Evolutionary conservation across 2,329 filamentous ascomycete species (phyloP).

Genomic region (Nemania diffusa): DNA sequence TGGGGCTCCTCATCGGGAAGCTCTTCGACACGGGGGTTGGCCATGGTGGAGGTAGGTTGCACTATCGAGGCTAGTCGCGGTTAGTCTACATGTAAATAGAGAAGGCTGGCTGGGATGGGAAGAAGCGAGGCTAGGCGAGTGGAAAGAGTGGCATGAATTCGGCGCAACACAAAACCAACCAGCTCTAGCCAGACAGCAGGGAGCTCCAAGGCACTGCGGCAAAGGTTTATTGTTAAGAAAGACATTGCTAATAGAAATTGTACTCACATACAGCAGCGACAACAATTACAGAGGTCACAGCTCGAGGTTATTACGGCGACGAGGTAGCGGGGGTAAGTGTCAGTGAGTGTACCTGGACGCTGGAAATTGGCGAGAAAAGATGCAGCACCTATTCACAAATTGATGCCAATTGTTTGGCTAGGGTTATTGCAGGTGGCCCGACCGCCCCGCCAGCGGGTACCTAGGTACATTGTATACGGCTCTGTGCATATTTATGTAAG

Average conservation of each 20-base stretch:
- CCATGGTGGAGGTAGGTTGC: constrained; percentile 67
- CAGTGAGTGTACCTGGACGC: constrained; percentile 32
- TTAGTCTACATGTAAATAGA: constrained; percentile 21
- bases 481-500: neutral
- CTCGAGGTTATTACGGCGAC: constrained; percentile 29
- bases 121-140: constrained; percentile 34
- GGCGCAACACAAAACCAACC: constrained; percentile 19
- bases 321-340: constrained; percentile 33
- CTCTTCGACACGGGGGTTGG: constrained; percentile 98
- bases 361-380: constrained; percentile 40
- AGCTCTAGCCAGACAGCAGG: neutral
- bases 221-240: neutral
- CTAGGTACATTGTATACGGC: neutral
- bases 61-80: constrained; percentile 8
- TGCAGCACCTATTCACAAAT: constrained; percentile 39
- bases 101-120: constrained; percentile 21
- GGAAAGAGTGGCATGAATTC: constrained; percentile 13
- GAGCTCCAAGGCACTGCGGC: neutral
- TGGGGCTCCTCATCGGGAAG: constrained; percentile 91
- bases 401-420: constrained; percentile 40
- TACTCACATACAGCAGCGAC: constrained; percentile 24
- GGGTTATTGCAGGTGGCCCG: constrained; percentile 41
- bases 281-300: constrained; percentile 15
- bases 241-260: constrained; percentile 6
- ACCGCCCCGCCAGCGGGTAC: constrained; percentile 23